phyloP scores from a whole-genome alignment of 148 eudicot species.

The Arctostaphylos glauca region DNA sequence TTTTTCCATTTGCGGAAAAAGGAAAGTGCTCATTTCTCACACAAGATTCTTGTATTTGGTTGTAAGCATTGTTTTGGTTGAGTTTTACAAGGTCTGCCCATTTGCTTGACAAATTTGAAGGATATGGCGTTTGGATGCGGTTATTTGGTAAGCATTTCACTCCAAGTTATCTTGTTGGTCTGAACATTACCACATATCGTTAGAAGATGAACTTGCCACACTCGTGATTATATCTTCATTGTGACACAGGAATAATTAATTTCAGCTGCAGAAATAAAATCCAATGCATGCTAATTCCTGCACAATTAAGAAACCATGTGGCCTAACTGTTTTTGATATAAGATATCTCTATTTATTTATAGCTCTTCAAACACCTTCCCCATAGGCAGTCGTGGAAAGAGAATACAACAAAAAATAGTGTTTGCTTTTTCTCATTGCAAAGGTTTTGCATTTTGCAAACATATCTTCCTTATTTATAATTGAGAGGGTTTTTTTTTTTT shows the following conservation, averaged over 20 bases:
- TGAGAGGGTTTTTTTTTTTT: too few relatives aligned
- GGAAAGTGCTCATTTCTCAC: not conserved
- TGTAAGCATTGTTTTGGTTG: not conserved
- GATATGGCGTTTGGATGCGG: constrained; percentile 91
- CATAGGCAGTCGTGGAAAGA: not conserved
- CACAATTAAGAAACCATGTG: not conserved
- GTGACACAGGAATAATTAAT: not conserved
- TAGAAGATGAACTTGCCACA: too few relatives aligned
- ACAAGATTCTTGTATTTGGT: not conserved
- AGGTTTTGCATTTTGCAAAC: not conserved
- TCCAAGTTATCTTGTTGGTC: not conserved
- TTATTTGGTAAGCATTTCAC: constrained; percentile 56
- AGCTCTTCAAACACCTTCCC: not conserved
- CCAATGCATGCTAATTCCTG: not conserved
- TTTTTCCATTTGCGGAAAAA: not conserved
- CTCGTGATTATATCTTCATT: too few relatives aligned
- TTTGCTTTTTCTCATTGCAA: too few relatives aligned
- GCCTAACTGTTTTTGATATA: not conserved
- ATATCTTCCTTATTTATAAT: too few relatives aligned
- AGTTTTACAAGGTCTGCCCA: constrained; percentile 54
- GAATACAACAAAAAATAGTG: not conserved
- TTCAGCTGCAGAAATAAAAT: not conserved
- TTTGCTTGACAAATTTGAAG: constrained; percentile 70
- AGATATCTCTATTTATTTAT: not conserved
- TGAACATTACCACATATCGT: not conserved